Conservation (phyloP, 176 grass and related monocot genomes). For the Carex myosuroides region DNA sequence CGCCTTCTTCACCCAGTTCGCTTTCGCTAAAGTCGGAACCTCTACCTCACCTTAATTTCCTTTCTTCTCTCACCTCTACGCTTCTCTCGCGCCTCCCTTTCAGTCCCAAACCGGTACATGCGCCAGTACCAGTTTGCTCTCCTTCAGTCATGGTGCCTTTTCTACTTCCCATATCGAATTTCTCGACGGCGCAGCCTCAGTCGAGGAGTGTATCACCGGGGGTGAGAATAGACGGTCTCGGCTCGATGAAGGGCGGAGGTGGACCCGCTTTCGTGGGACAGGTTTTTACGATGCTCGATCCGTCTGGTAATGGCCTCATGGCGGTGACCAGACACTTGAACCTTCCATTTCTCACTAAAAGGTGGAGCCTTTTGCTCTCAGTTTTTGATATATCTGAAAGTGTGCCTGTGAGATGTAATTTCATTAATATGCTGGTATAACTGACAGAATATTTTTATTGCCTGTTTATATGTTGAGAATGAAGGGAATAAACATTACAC, state of each 20-base stretch:
- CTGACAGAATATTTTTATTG: neutral
- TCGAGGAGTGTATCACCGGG: slow-evolving; percentile 28
- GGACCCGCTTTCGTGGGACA: slow-evolving; percentile 83
- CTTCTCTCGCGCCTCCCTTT: slow-evolving; percentile 23
- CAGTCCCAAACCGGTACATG: neutral
- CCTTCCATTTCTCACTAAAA: slow-evolving; percentile 68
- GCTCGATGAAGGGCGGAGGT: slow-evolving; percentile 25
- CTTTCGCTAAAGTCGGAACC: neutral
- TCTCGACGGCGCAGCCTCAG: slow-evolving; percentile 1
- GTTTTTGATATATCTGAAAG: neutral
- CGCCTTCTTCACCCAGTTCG: neutral
- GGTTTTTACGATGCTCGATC: slow-evolving; percentile 94
- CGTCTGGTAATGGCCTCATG: slow-evolving; percentile 95
- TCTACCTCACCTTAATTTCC: neutral
- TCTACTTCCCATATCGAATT: slow-evolving; percentile 7
- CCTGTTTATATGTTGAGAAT: neutral
- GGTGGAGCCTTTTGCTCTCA: slow-evolving; percentile 23
- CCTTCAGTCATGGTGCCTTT: slow-evolving; percentile 8
- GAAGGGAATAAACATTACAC: neutral
- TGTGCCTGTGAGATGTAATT: neutral
- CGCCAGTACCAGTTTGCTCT: neutral
- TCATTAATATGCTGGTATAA: neutral
- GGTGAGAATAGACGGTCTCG: slow-evolving; percentile 33
- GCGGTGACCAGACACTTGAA: slow-evolving; percentile 69
- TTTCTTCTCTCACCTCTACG: slow-evolving; percentile 29